Base-by-base conservation (phyloP, 177 flowering plant species). In the Vitis hybrid region DNA sequence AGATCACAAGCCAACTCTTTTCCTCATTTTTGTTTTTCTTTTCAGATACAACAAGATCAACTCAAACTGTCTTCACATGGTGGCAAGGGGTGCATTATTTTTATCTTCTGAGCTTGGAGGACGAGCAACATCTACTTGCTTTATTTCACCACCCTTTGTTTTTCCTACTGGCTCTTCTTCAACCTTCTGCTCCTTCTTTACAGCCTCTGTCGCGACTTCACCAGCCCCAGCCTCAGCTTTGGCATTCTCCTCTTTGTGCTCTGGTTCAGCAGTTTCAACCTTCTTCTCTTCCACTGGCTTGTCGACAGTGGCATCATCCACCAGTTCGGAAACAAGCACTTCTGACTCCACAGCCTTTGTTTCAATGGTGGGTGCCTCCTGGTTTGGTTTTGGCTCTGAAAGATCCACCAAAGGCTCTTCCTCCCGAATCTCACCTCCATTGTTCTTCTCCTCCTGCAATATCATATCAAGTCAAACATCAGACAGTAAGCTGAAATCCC, bases 381-480 rank as follows among this genome's bases (percentile, higher is more conserved):
- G 19, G 19, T 78, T 72, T 56, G 86, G 73, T 58, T 77, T 74
- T 52, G 86, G 72, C 62, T 82, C 82, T 15, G 82, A 75, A 48
- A 74, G 78, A 70, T 84, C 85, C 58, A 82, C 80, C 75, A 83
- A 55, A 11, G 83, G 81, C 49, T 73, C 83, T 64, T 79, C 80
- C 51, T 69, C 65, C 60, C 77, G 73, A 26, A 26, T 26, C 29
- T 26, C 29, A 26, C 29, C 29, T 26, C 29, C 29, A 57, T 13
- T 62, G 16, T 75, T 60, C 5, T 68, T 72, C 29, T 48, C 73
- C 65, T 82, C 83, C 87, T 86, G 5, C 29, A 26, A 26, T 26
- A 26, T 26, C 29, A 26, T 26, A 26, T 26, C 29, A 26, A 26
- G 5, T 26, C 29, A 26, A 26, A 26, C 29, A 26, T 26, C 29